Conservation (phyloP, 495 filamentous ascomycete species). For the Daldinia grandis region DNA sequence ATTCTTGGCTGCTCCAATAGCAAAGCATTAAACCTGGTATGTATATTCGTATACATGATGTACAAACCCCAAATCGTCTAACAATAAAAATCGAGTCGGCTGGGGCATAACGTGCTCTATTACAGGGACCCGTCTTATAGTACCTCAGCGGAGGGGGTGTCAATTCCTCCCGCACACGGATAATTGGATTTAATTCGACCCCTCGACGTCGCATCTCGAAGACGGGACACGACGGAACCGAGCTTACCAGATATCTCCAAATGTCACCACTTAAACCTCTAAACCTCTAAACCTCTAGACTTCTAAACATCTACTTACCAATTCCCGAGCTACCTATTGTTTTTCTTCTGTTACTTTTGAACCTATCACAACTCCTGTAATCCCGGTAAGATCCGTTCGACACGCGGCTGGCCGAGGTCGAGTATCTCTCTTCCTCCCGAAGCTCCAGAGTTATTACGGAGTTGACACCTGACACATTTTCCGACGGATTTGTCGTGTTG, state of each 20-base stretch:
- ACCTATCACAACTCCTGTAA: not conserved
- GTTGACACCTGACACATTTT: not conserved
- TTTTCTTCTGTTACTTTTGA: not conserved
- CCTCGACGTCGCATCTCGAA: slow-evolving; percentile 38
- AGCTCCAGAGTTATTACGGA: not conserved
- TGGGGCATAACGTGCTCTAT: not conserved
- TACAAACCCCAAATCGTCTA: not conserved
- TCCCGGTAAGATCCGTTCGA: slow-evolving; percentile 2
- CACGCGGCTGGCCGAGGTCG: slow-evolving; percentile 25
- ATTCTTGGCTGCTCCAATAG: not conserved
- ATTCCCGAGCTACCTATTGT: not conserved
- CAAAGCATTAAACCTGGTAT: not conserved
- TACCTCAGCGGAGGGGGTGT: slow-evolving; percentile 36
- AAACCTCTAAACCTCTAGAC: not conserved
- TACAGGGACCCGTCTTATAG: slow-evolving; percentile 3
- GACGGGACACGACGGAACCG: slow-evolving; percentile 4
- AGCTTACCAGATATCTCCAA: not conserved
- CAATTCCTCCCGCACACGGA: slow-evolving; percentile 36
- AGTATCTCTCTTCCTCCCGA: not conserved
- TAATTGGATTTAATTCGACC: slow-evolving; percentile 29
- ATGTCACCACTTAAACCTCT: slow-evolving; percentile 16
- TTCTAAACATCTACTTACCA: not conserved
- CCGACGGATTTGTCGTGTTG: slow-evolving; percentile 3
- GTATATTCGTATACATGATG: slow-evolving; percentile 5
- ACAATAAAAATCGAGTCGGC: not conserved